phyloP scores from a whole-genome alignment of 2,329 filamentous ascomycete species.

The Ciborinia camelliae region DNA sequence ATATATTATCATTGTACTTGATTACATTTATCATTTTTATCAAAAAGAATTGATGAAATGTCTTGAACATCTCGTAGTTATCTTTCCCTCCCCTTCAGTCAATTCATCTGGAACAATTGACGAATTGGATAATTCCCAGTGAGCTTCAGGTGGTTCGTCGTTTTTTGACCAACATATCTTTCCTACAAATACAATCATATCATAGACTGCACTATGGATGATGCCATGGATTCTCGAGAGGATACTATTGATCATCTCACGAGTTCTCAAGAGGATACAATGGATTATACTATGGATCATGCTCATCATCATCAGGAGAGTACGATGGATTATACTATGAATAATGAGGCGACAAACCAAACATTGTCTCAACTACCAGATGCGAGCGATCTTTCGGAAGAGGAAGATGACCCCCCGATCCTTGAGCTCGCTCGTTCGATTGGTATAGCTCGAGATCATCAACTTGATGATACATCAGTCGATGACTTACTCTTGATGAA shows the following conservation, averaged over 20 bases:
- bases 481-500: conserved; percentile 25
- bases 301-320: background rate
- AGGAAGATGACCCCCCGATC: conserved; percentile 26
- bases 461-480: conserved; percentile 21
- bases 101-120: background rate
- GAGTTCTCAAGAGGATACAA: background rate
- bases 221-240: background rate
- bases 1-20: no score
- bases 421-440: conserved; percentile 35
- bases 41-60: background rate
- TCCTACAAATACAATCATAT: background rate
- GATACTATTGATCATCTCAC: background rate
- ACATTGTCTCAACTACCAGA: conserved; percentile 3
- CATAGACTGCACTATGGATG: background rate
- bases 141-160: background rate
- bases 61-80: background rate
- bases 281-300: background rate
- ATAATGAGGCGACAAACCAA: background rate
- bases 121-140: background rate
- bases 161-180: background rate
- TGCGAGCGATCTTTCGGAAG: background rate
- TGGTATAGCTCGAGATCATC: conserved; percentile 31
- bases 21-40: background rate
- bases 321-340: background rate
- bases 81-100: background rate